phyloP scores from a whole-genome alignment of 176 grass and related monocot species.

The Triticum monococcum region DNA sequence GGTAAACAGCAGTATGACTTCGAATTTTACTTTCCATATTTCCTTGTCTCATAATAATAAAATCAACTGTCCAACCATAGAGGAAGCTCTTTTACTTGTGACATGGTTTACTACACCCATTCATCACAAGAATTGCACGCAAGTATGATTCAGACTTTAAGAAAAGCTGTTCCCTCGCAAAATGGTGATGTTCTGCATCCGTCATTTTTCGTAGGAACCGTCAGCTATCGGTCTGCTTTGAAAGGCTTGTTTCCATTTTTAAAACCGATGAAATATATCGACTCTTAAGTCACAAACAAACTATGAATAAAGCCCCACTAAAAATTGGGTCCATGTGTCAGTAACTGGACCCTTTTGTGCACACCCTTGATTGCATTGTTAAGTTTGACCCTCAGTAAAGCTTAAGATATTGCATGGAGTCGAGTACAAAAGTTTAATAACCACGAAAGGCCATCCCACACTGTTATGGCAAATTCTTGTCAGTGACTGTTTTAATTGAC shows the following conservation, averaged over 20 bases:
- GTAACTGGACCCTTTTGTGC: background rate
- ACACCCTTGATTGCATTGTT: background rate
- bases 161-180: background rate
- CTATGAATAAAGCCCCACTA: background rate
- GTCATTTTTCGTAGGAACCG: background rate
- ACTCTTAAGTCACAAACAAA: background rate
- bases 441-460: background rate
- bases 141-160: slow-evolving; percentile 7
- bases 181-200: background rate
- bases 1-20: slow-evolving; percentile 39
- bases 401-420: slow-evolving; percentile 1
- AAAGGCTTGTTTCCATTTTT: background rate
- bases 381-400: background rate
- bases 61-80: background rate
- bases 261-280: background rate
- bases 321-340: background rate
- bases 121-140: background rate
- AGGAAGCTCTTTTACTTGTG: background rate
- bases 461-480: background rate
- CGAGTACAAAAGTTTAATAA: background rate
- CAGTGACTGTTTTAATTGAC: slow-evolving; percentile 24
- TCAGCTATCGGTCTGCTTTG: background rate
- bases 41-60: background rate
- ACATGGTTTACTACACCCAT: background rate
- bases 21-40: background rate